Conservation (phyloP, 2,329 filamentous ascomycete genomes). For the Phyllosticta citrichinensis region DNA sequence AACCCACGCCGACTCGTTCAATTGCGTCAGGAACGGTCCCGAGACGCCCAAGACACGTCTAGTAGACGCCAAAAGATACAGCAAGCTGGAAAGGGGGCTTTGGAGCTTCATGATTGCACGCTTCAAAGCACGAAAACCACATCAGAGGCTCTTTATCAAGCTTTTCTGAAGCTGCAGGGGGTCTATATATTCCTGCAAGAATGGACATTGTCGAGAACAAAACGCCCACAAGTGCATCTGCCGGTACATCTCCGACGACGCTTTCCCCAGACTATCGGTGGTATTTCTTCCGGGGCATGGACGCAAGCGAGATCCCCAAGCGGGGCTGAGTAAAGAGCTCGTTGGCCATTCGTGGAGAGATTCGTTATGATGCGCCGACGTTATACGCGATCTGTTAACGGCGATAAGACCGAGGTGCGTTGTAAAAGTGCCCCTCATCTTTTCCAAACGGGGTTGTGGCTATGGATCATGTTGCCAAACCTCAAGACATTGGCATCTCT, state of each 20-base stretch:
- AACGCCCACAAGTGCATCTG: neutral
- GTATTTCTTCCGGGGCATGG: neutral
- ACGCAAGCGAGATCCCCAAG: neutral
- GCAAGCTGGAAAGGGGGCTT: neutral
- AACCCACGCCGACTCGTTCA: slow-evolving; percentile 26
- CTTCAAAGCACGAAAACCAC: neutral
- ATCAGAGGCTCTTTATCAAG: neutral
- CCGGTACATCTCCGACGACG: neutral
- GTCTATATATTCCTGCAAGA: neutral
- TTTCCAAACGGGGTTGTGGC: too few species aligned
- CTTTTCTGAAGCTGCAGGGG: neutral
- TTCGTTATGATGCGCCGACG: neutral
- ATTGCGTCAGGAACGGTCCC: slow-evolving; percentile 23
- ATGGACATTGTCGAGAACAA: neutral
- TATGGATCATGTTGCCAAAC: too few species aligned
- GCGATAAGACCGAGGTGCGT: neutral
- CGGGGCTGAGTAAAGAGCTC: neutral
- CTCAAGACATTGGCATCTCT: too few species aligned
- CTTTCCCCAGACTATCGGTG: neutral
- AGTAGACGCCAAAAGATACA: neutral
- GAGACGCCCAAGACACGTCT: neutral
- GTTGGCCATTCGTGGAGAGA: neutral
- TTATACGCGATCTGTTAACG: neutral
- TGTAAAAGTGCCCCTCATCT: neutral
- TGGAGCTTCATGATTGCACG: neutral